A percentile compares a stretch with the other conserved stretches of the same genome.
phyloP scores from a whole-genome alignment of 2,329 filamentous ascomycete species.

The Sporothrix euskadiensis region DNA sequence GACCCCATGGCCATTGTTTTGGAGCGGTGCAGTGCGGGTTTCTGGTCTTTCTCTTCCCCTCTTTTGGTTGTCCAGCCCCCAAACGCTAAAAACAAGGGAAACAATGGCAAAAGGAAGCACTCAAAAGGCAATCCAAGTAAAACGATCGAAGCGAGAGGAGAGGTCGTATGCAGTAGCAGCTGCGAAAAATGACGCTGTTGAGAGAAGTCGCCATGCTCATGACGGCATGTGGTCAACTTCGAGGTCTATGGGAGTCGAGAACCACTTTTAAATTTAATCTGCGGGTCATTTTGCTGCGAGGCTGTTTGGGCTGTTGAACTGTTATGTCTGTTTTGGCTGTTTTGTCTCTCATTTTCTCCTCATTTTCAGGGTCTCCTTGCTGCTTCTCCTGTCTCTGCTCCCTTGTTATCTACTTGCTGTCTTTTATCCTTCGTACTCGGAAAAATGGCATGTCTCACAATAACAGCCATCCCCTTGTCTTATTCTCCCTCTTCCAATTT shows the following conservation, averaged over 20 bases:
- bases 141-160: background rate
- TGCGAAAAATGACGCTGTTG: background rate
- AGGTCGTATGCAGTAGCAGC: background rate
- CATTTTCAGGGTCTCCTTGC: background rate
- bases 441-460: slow-evolving; percentile 3
- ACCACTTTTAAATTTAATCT: background rate
- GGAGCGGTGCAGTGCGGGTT: background rate
- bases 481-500: background rate
- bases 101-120: background rate
- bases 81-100: background rate
- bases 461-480: background rate
- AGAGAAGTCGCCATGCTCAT: background rate
- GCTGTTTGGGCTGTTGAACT: background rate
- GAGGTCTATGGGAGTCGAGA: background rate
- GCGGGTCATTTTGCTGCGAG: background rate
- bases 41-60: background rate
- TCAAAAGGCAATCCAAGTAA: background rate
- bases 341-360: background rate
- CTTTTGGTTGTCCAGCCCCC: background rate
- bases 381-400: background rate
- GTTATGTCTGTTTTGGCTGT: background rate
- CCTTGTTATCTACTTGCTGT: background rate
- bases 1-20: background rate
- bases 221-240: slow-evolving; percentile 1
- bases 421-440: slow-evolving; percentile 4